Evolutionary conservation across 305 asterid genomes (phyloP).

Genomic region (Fraxinus velutina): DNA sequence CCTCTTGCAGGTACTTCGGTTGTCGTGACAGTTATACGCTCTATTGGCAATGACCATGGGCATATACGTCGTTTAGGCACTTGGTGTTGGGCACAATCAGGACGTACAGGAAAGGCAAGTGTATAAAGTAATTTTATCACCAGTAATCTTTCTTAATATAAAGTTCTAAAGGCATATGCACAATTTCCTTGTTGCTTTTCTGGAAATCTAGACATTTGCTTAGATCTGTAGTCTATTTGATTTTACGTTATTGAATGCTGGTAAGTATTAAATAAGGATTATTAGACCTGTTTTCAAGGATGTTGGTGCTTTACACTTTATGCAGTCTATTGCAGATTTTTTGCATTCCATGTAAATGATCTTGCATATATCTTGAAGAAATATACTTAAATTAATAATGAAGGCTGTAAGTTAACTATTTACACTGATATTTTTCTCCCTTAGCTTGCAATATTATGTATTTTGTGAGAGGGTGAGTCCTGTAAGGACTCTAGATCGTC

Average conservation of each 20-base stretch:
- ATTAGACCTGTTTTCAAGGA: neutral
- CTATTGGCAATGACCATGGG: conserved; percentile 79
- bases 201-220: neutral
- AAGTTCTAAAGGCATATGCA: conserved; percentile 16
- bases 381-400: neutral
- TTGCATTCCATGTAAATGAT: conserved; percentile 4
- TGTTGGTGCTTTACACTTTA: neutral
- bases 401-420: neutral
- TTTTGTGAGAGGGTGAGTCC: neutral
- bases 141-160: neutral
- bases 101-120: conserved; percentile 89
- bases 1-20: conserved; percentile 78
- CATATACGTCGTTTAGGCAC: conserved; percentile 73
- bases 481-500: conserved; percentile 5
- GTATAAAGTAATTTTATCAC: conserved; percentile 14
- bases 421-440: neutral
- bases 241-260: neutral
- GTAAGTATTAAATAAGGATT: neutral
- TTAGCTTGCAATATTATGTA: neutral
- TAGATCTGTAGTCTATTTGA: neutral
- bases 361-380: neutral
- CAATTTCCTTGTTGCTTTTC: conserved; percentile 1
- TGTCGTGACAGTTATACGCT: conserved; percentile 83
- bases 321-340: neutral
- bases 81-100: conserved; percentile 93